Conservation (phyloP, 2,329 filamentous ascomycete species). For the Sporothrix brasiliensis region DNA sequence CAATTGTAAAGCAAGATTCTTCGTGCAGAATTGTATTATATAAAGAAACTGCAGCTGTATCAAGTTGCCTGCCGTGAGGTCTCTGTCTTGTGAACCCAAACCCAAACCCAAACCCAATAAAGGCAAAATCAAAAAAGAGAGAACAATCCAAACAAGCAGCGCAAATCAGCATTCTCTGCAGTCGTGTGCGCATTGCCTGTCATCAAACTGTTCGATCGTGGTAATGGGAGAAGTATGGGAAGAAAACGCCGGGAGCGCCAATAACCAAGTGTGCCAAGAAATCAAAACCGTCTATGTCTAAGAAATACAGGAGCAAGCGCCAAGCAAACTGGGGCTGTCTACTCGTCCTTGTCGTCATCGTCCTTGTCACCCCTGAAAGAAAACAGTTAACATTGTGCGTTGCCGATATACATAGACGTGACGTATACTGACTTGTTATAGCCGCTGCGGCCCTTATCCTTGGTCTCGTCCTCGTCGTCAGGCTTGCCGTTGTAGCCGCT, state of each 20-base stretch:
- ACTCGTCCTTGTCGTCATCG: slow-evolving; percentile 46
- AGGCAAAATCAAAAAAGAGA: background rate
- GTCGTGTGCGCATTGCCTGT: slow-evolving; percentile 14
- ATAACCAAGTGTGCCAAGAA: background rate
- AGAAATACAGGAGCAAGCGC: background rate
- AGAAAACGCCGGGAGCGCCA: slow-evolving; percentile 19
- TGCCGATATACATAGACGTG: background rate
- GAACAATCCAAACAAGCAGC: background rate
- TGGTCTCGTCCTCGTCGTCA: slow-evolving; percentile 42
- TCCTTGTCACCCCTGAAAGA: slow-evolving; percentile 39
- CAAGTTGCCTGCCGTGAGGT: slow-evolving; percentile 22
- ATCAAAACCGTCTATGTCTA: slow-evolving; percentile 15
- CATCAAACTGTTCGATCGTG: background rate
- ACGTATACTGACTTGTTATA: slow-evolving; percentile 48
- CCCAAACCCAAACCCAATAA: background rate
- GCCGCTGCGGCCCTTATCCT: slow-evolving; percentile 51
- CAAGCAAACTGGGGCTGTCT: slow-evolving; percentile 27
- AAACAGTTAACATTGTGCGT: background rate
- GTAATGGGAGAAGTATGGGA: background rate
- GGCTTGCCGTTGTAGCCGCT: slow-evolving; percentile 49
- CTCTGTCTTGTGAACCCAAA: slow-evolving; percentile 14
- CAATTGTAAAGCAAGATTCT: slow-evolving; percentile 4
- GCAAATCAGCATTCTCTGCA: background rate
- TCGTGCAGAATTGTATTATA: background rate
- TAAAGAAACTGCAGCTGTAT: background rate